These are phyloP conservation scores for Aspergillaceae sp. DNA, from an alignment of 2,329 filamentous ascomycete species.

Conservation along the genomic window DNA sequence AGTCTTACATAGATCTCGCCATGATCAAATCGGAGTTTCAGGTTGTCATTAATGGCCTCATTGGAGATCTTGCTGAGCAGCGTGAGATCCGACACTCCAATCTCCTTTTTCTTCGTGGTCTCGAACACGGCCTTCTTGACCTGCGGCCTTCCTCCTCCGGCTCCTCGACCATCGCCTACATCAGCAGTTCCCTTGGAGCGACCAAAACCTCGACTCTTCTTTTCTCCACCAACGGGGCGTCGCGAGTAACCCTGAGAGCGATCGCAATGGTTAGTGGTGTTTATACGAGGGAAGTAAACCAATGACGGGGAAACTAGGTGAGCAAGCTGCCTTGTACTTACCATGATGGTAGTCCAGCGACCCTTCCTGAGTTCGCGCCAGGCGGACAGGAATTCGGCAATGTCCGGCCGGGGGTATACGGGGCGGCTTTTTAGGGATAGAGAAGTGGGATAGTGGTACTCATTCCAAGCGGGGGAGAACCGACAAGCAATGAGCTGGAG, in stretches of 20 bases:
- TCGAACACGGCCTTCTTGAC: slow-evolving; percentile 96
- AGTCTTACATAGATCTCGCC: slow-evolving; percentile 77
- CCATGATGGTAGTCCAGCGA: slow-evolving; percentile 25
- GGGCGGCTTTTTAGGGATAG: slow-evolving; percentile 5
- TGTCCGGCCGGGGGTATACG: slow-evolving; percentile 14
- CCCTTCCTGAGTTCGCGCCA: slow-evolving; percentile 21
- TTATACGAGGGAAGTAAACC: too few species aligned
- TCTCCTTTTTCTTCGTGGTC: slow-evolving; percentile 96
- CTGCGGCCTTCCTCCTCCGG: slow-evolving; percentile 49
- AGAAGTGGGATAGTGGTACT: slow-evolving; percentile 2
- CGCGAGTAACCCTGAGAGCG: slow-evolving; percentile 33
- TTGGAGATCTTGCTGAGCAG: slow-evolving; percentile 98
- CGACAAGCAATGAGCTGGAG: background rate
- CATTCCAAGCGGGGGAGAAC: slow-evolving; percentile 11
- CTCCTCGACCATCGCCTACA: slow-evolving; percentile 36
- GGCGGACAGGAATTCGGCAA: slow-evolving; percentile 22
- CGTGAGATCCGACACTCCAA: slow-evolving; percentile 94
- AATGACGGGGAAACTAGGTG: too few species aligned
- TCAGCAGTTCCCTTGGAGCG: slow-evolving; percentile 36
- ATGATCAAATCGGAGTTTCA: slow-evolving; percentile 97
- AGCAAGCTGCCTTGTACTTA: slow-evolving; percentile 9
- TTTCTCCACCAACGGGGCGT: slow-evolving; percentile 35
- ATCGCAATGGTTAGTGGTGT: slow-evolving; percentile 1
- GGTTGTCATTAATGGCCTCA: slow-evolving; percentile 97
- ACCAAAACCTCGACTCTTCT: slow-evolving; percentile 35